Base-by-base conservation (phyloP, 306 rosid genomes). In the Corylus americana region DNA sequence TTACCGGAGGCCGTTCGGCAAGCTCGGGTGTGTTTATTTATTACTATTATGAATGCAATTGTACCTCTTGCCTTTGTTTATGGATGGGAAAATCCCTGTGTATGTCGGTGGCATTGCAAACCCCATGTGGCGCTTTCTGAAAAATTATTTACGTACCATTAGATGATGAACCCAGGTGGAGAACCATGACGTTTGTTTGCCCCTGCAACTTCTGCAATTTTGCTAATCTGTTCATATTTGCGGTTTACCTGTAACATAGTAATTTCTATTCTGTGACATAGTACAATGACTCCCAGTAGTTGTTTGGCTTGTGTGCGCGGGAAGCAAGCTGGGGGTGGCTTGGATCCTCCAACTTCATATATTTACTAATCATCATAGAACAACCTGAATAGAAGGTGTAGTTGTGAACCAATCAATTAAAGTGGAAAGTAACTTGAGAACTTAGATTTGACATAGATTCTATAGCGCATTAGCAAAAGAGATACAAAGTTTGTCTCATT, bases 11-110 rank as follows among this genome's bases (percentile, higher is more conserved):
- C 74, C 14, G 4, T 80, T 88, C 85, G 91, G 22, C 92, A 44
- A 27, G 74, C 94, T 85, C 93, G 89, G 97, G 98, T 94, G 88
- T 73, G 86, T 85, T 70, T 68, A 8, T 5, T 8, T 6, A 42
- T 42, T 42, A 42, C 45, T 42, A 42, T 42, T 42, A 6, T 42
- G 6, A 42, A 42, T 51, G 14, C 62, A 44, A 0, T 4, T 72
- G 44, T 12, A 75, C 37, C 67, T 35, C 37, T 45, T 1, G 44
- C 8, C 1, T 55, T 69, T 8, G 37, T 12, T 64, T 16, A 64
- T 27, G 14, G 35, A 31, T 42, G 45, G 7, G 45, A 42, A 42
- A 42, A 42, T 42, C 6, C 45, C 45, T 42, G 45, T 42, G 45
- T 42, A 42, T 42, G 6, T 42, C 1, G 45, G 45, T 5, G 1